Evolutionary conservation across 495 filamentous ascomycete genomes (phyloP), one percentile per base, ranked within the genome.

Genomic region (Platismatia glauca): DNA sequence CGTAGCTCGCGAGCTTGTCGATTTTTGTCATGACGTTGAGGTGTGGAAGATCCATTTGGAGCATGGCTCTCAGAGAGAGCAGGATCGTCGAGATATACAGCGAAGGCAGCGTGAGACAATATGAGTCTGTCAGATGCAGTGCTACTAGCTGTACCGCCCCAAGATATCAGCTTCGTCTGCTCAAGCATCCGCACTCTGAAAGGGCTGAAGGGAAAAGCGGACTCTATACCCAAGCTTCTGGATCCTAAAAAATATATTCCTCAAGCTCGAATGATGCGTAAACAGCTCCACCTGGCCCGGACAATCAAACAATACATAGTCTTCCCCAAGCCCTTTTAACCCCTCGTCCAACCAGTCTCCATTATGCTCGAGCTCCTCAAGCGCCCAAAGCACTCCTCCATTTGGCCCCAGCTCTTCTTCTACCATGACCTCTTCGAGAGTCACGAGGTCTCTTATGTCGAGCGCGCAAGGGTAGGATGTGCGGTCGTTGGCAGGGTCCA

Each of bases 11-110:
- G 37, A 97, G 77, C 65, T 94, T 95, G 75, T 98, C 94, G 73
- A 98, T 95, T 75, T 98, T 98, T 24, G 91, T 96, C 31, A 98
- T 81, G 61, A 97, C 89, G 72, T 98, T 97, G 60, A 98, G 79
- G 69, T 96, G 90, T 18, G 94, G 90, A 37, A 97, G 85, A 70
- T 96, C 93, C 78, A 98, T 90, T 76, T 97, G 93, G 37, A 98
- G 84, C 94, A 98, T 98, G 67, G 89, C 89, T 65, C 94, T 88
- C 60, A 98, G 84, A 43, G 89, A 90, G 39, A 97, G 87, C 59
- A 98, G 84, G 61, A 97, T 80, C 58, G 92, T 88, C 66, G 93
- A 96, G 59, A 98, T 89, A 74, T 94, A 98, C 68, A 96, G 87
- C 31, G 91, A 95, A 0, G 94, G 94, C 56, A 91, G 82, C 0